Evolutionary conservation across 2,329 filamentous ascomycete species (phyloP), one percentile per base, ranked within the genome.

Genomic region (Microcyclosporella mali): DNA sequence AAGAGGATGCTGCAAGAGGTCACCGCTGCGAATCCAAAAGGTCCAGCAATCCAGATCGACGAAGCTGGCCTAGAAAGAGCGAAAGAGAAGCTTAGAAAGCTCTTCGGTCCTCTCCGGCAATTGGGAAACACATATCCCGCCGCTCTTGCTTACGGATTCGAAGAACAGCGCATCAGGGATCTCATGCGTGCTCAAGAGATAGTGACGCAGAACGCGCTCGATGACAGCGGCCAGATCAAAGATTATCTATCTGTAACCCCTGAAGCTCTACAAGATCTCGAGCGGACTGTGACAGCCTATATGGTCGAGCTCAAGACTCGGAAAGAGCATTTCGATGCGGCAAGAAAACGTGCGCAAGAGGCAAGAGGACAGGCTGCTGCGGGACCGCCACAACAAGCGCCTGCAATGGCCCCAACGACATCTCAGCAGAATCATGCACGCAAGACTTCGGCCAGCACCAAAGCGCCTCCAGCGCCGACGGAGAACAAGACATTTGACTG

Each of bases 401-500:
- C 28, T 28, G 40, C 46, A 16, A 55, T 55, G 49, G 52, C 41
- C 10, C 46, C 48, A 19, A 46, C 47, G 14, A 33, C 46, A 3
- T 52, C 56, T 15, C 53, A 55, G 41, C 50, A 51, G 33, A 43
- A 49, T 14, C 56, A 60, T 27, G 37, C 21, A 10, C 43, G 56
- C 25, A 61, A 59, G 40, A 15, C 50, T 12, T 60, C 59, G 15
- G 35, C 41, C 16, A 54, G 43, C 33, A 47, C 46, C 16, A 58
- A 56, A 36, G 50, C 56, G 12, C 59, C 60, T 6, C 55, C 60
- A 19, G 60, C 60, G 15, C 59, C 60, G 3, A 62, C 57, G 1
- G 60, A 62, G n/a, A 51, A 61, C 48, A 61, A 61, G 49, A 51
- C 51, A 8, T 60, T 61, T 39, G 58, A 62, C 37, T 62, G 59